Conservation (phyloP, 2,329 filamentous ascomycete species). For the Arthrobotrys iridis region DNA sequence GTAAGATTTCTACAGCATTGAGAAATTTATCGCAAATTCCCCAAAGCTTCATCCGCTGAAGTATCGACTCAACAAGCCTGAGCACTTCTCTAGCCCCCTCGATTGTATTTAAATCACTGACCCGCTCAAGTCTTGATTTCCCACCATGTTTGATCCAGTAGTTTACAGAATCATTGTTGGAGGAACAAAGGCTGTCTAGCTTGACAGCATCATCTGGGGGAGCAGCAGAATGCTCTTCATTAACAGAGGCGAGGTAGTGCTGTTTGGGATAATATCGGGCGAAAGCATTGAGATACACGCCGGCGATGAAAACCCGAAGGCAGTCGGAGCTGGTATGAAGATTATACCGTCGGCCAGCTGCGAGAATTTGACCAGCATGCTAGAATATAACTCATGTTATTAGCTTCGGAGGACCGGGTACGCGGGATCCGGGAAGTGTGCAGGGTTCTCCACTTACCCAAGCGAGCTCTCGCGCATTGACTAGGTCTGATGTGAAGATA, state of each 20-base stretch:
- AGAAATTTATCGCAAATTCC: constrained; percentile 58
- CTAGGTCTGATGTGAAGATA: constrained; percentile 56
- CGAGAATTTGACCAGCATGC: constrained; percentile 58
- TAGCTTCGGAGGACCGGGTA: constrained; percentile 30
- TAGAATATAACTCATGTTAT: constrained; percentile 43
- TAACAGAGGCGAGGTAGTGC: constrained; percentile 39
- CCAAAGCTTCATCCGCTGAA: constrained; percentile 58
- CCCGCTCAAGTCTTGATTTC: constrained; percentile 56
- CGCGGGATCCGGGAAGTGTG: not conserved
- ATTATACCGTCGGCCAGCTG: constrained; percentile 57
- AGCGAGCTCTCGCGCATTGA: constrained; percentile 57
- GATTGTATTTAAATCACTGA: constrained; percentile 56
- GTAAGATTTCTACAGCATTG: constrained; percentile 57
- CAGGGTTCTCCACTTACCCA: constrained; percentile 52
- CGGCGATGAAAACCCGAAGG: constrained; percentile 58
- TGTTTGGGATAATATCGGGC: constrained; percentile 55
- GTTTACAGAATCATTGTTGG: constrained; percentile 45
- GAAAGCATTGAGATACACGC: constrained; percentile 58
- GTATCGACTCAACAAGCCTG: constrained; percentile 57
- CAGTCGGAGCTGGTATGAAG: constrained; percentile 57
- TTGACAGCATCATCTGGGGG: constrained; percentile 55
- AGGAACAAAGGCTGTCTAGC: constrained; percentile 51
- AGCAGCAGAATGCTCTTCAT: constrained; percentile 40
- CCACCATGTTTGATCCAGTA: constrained; percentile 58
- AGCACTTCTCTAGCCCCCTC: constrained; percentile 57